Conservation (phyloP, 2,329 filamentous ascomycete genomes). For the Penicillium sp. region DNA sequence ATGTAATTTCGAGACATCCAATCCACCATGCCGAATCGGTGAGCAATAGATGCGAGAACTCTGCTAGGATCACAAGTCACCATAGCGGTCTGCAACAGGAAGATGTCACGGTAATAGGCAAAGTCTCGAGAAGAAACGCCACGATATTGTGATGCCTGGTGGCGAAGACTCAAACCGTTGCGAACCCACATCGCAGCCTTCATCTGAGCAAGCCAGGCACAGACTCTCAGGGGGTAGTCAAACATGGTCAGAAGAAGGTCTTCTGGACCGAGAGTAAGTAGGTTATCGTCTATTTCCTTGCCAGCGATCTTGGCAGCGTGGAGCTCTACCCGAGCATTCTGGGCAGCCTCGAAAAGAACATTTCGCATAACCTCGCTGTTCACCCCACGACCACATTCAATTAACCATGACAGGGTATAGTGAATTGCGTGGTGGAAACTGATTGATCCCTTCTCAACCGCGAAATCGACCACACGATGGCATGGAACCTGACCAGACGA, state of each 20-base stretch:
- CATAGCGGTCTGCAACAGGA: conserved; percentile 87
- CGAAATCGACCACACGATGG: conserved; percentile 79
- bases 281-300: conserved; percentile 63
- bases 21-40: conserved; percentile 83
- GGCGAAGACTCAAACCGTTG: conserved; percentile 91
- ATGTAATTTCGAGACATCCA: conserved; percentile 87
- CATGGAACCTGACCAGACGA: conserved; percentile 49
- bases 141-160: conserved; percentile 92
- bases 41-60: conserved; percentile 85
- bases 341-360: conserved; percentile 71
- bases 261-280: conserved; percentile 57
- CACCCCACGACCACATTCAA: conserved; percentile 84
- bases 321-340: conserved; percentile 47
- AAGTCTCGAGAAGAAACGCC: conserved; percentile 88
- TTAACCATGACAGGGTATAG: conserved; percentile 93
- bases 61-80: conserved; percentile 81
- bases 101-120: conserved; percentile 91
- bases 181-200: conserved; percentile 98
- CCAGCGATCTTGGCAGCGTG: conserved; percentile 66
- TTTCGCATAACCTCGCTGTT: conserved; percentile 66
- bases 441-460: conserved; percentile 85
- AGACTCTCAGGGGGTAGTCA: conserved; percentile 90
- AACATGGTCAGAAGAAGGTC: conserved; percentile 86
- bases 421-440: conserved; percentile 98
- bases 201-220: conserved; percentile 96